Evolutionary conservation across 768 basidiomycete genomes (phyloP), one percentile per base, ranked within the genome.

Genomic region (Coprinellus micaceus): DNA sequence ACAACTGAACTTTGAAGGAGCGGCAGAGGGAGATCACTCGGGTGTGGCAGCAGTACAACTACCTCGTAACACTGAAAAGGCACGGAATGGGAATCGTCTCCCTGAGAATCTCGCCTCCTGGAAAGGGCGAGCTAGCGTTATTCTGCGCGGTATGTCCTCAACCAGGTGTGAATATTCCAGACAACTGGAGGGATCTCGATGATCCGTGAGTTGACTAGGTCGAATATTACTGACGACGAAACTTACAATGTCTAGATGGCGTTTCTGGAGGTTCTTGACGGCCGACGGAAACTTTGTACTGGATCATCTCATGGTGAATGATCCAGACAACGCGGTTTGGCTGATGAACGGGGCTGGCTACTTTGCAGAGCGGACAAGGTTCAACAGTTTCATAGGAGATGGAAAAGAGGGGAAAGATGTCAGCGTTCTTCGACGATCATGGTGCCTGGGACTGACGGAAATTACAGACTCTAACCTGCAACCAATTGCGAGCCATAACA

Each of bases 81-180:
- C 21, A 6, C 47, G 66, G 66, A 19, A 63, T 47, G 52, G 65
- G 61, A 1, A 58, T 49, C 6, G 13, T n/a, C n/a, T n/a, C n/a
- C n/a, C 33, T 33, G 33, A 33, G 33, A 33, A 6, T 33, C 33
- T 6, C 7, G 33, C 13, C 33, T 33, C 33, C 33, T 33, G 33
- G 33, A 33, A 33, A 33, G 33, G 33, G 33, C 7, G 33, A 33
- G 13, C 33, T 33, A 10, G 48, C 48, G 11, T 17, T 33, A 1
- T 67, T 68, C 33, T 71, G 68, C 33, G 52, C 64, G 0, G 61
- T 66, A 9, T 72, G 71, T 48, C 69, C 64, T 0, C 69, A 69
- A 41, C 65, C 64, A 0, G 61, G 60, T 0, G 51, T 66, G 11
- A 72, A 72, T 47, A 21, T 69, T 2, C 64, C 65, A 2, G 24